phyloP scores from a whole-genome alignment of 441 rosid species.

The Heliophila coronopifolia region DNA sequence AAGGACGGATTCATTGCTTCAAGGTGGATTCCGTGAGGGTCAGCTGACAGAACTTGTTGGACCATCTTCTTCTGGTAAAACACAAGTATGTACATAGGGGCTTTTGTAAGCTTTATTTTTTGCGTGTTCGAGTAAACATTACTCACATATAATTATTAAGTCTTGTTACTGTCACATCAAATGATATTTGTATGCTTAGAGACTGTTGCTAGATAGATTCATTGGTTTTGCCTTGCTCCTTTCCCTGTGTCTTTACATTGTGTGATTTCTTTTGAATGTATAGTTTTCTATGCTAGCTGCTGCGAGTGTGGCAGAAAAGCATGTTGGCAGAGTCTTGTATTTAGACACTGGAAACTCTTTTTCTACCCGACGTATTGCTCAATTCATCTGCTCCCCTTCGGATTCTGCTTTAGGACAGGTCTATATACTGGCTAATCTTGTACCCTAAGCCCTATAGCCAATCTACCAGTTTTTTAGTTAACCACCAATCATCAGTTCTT shows the following conservation, averaged over 20 bases:
- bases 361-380: slow-evolving; percentile 57
- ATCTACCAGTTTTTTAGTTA: neutral
- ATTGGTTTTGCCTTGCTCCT: neutral
- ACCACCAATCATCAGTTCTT: neutral
- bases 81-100: slow-evolving; percentile 44
- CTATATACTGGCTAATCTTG: neutral
- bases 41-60: slow-evolving; percentile 75
- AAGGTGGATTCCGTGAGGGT: slow-evolving; percentile 61
- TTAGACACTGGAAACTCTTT: slow-evolving; percentile 80
- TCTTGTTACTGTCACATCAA: neutral
- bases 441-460: neutral
- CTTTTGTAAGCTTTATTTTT: neutral
- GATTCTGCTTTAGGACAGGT: slow-evolving; percentile 36
- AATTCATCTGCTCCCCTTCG: slow-evolving; percentile 34
- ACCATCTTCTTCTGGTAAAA: slow-evolving; percentile 82
- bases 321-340: slow-evolving; percentile 46
- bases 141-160: neutral
- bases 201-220: neutral
- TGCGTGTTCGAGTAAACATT: neutral
- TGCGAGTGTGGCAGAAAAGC: slow-evolving; percentile 45
- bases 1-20: slow-evolving; percentile 66
- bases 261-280: slow-evolving; percentile 12
- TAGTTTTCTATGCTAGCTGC: slow-evolving; percentile 70
- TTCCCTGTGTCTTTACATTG: neutral
- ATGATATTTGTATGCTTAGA: neutral